Evolutionary conservation across 116 monocot species (phyloP).

Genomic region (Iris pallida): DNA sequence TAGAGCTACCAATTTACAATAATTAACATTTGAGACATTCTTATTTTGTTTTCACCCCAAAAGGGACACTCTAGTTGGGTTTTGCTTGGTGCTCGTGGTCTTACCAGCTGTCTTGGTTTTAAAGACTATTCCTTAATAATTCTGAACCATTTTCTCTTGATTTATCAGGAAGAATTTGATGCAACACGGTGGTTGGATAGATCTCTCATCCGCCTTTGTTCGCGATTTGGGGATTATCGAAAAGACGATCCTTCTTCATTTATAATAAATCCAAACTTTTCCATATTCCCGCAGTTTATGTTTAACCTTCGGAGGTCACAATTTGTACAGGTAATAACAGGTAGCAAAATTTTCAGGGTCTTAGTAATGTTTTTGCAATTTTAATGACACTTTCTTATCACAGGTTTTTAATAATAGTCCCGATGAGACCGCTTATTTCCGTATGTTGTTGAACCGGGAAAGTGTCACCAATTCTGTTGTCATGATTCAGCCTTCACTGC

Average conservation of each 20-base stretch:
- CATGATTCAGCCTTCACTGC: constrained; percentile 86
- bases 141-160: no score
- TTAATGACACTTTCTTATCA: not conserved
- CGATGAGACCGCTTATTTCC: constrained; percentile 90
- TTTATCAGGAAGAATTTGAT: constrained; percentile 87
- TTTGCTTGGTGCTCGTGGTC: no score
- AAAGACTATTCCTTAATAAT: no score
- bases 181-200: constrained; percentile 82
- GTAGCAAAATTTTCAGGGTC: no score
- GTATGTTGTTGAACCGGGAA: constrained; percentile 80
- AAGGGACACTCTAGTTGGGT: no score
- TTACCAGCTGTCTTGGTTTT: no score
- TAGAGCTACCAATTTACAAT: no score
- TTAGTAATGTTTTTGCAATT: not conserved
- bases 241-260: constrained; percentile 93
- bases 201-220: constrained; percentile 79
- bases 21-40: no score
- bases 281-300: constrained; percentile 85
- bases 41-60: no score
- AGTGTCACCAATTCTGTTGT: constrained; percentile 75
- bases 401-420: constrained; percentile 95
- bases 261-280: constrained; percentile 65
- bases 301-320: constrained; percentile 87
- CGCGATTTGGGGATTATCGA: constrained; percentile 83
- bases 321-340: constrained; percentile 65